phyloP scores from a whole-genome alignment of 495 filamentous ascomycete species.

The Pyronema omphalodes region DNA sequence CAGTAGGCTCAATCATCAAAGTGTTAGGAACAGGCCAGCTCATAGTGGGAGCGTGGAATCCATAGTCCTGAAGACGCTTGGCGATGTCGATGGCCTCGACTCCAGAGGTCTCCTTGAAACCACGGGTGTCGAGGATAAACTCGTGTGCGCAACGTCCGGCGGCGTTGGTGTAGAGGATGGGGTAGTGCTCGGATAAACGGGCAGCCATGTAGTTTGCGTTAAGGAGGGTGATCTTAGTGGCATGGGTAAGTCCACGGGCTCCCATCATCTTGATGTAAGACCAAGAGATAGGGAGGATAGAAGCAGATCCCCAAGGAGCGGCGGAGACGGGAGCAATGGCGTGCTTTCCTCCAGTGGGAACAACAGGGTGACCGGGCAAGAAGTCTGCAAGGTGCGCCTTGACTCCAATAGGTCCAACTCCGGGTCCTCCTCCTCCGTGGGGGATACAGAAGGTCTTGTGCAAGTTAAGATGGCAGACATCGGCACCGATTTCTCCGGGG shows the following conservation, averaged over 20 bases:
- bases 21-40: conserved; percentile 93
- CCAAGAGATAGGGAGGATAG: conserved; percentile 93
- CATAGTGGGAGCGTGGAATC: conserved; percentile 98
- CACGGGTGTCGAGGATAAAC: conserved; percentile 86
- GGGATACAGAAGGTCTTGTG: conserved; percentile 99
- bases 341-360: conserved; percentile 44
- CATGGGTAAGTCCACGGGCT: conserved; percentile 70
- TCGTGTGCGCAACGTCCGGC: conserved; percentile 87
- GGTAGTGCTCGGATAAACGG: conserved; percentile 73
- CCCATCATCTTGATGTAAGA: conserved; percentile 97
- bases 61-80: conserved; percentile 95
- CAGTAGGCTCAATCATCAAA: conserved; percentile 96
- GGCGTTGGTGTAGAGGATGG: conserved; percentile 80
- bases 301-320: conserved; percentile 78
- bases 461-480: conserved; percentile 94
- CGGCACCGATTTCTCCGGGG: conserved; percentile 89
- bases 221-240: conserved; percentile 82
- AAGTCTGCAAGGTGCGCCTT: conserved; percentile 59
- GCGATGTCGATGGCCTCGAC: conserved; percentile 94
- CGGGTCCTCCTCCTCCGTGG: conserved; percentile 88
- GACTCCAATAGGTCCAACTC: conserved; percentile 89
- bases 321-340: conserved; percentile 59
- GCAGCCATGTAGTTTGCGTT: conserved; percentile 97
- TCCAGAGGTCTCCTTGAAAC: conserved; percentile 67
- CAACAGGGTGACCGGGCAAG: conserved; percentile 56